Conservation (phyloP, 805 yeast species). For the Sugiyamaella chiloensis region DNA sequence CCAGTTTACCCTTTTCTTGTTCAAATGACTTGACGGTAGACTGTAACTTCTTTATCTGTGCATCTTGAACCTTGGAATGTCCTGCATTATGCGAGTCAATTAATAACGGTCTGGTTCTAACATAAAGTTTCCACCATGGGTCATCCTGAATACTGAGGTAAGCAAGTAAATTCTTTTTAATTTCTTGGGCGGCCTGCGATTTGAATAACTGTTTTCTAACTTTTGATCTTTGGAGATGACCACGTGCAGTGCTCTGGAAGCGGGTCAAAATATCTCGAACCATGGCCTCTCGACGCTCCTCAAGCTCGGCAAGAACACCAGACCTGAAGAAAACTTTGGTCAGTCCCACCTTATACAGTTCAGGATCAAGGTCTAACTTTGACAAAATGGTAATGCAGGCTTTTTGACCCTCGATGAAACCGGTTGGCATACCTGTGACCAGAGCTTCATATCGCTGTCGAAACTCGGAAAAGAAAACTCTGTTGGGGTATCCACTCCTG, state of each 20-base stretch:
- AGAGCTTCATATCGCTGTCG: constrained; percentile 71
- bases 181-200: constrained; percentile 65
- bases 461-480: constrained; percentile 81
- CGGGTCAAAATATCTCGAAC: constrained; percentile 52
- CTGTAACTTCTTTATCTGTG: constrained; percentile 34
- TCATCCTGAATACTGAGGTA: constrained; percentile 48
- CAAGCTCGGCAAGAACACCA: constrained; percentile 75
- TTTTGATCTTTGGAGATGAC: constrained; percentile 52
- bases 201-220: constrained; percentile 51
- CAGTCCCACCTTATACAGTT: constrained; percentile 62
- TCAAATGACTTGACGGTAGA: constrained; percentile 26
- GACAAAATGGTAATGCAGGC: constrained; percentile 67
- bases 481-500: constrained; percentile 93
- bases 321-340: constrained; percentile 73
- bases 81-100: constrained; percentile 59
- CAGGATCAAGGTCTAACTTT: constrained; percentile 56
- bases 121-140: constrained; percentile 78
- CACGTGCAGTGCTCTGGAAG: constrained; percentile 66
- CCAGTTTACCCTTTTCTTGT: constrained; percentile 29
- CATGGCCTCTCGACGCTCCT: constrained; percentile 66
- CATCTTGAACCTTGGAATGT: constrained; percentile 45
- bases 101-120: constrained; percentile 71
- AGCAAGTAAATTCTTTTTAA: constrained; percentile 57
- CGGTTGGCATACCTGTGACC: constrained; percentile 44
- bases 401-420: constrained; percentile 51